Evolutionary conservation across 1,284 basidiomycete species (phyloP), one percentile per base, ranked within the genome.

Genomic region (Coriolopsis trogii): DNA sequence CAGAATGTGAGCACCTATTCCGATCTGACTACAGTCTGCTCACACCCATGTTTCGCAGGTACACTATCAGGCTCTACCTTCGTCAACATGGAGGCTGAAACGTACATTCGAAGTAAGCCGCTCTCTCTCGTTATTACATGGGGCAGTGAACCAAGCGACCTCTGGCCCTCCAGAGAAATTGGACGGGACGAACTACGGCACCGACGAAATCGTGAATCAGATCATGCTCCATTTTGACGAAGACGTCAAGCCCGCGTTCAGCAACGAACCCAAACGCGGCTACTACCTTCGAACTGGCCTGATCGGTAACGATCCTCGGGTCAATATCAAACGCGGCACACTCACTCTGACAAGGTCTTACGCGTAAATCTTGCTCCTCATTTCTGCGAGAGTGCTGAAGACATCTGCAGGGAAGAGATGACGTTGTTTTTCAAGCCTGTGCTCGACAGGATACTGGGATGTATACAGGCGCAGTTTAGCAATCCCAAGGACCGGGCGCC

Each of bases 371-470:
- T 23, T 15, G 21, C 21, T 3, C 31, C 21, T 16, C 9, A 6
- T 3, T 8, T 12, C 24, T 26, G 6, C 13, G 28, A 9, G 15
- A 10, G 16, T 1, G 12, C 21, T 34, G 4, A 16, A 23, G 31
- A 10, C 26, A 34, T 42, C 16, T 28, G 8, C 28, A 68, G 68
- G n/a, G 39, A 59, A 3, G 68, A 71, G 10, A 62, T 77, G 5
- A 66, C 68, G 6, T 42, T 57, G 8, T 68, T 77, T 36, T 78
- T 79, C 45, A 67, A 74, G 49, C 73, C 74, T 0, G 72, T 75
- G 0, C 46, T 70, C 12, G 20, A 41, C 4, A 67, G 60, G 5
- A 72, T 76, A 12, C 47, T 71, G 4, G 57, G 61, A 1, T 65
- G 71, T 0, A 61, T 76, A 3, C 53, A 63, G 26, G 59, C 66